Conservation (phyloP, 768 basidiomycete genomes). For the Pulveroboletus sp. region DNA sequence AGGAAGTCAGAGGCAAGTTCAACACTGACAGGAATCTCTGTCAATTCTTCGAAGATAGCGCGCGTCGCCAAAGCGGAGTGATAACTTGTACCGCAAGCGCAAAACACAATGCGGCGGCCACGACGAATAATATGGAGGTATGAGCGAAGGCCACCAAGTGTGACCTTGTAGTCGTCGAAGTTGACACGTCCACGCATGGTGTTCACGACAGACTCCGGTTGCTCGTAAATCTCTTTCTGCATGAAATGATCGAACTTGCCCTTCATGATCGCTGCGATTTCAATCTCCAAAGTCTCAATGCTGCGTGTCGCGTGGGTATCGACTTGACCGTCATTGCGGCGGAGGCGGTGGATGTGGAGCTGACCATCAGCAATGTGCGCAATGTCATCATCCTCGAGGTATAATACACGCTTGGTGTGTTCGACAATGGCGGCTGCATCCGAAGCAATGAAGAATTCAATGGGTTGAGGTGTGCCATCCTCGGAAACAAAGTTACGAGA, state of each 20-base stretch:
- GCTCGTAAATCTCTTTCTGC: slow-evolving; percentile 99
- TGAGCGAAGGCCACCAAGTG: slow-evolving; percentile 89
- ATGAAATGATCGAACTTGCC: slow-evolving; percentile 99
- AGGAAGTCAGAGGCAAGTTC: slow-evolving; percentile 98
- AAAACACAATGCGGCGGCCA: slow-evolving; percentile 90
- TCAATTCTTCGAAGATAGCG: slow-evolving; percentile 97
- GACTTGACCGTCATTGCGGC: slow-evolving; percentile 70
- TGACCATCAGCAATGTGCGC: slow-evolving; percentile 97
- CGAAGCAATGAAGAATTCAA: slow-evolving; percentile 99
- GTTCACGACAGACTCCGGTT: slow-evolving; percentile 99
- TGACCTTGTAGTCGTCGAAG: slow-evolving; percentile 89
- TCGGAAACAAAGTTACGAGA: slow-evolving; percentile 98
- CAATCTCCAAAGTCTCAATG: slow-evolving; percentile 97
- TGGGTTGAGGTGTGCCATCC: slow-evolving; percentile 96
- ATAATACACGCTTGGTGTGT: slow-evolving; percentile 98
- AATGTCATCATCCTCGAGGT: slow-evolving; percentile 98
- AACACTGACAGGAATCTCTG: slow-evolving; percentile 96
- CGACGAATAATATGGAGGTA: slow-evolving; percentile 96
- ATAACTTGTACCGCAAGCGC: slow-evolving; percentile 97
- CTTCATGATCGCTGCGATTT: slow-evolving; percentile 99
- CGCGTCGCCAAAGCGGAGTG: slow-evolving; percentile 96
- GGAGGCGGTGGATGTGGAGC: slow-evolving; percentile 97
- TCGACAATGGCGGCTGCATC: slow-evolving; percentile 96
- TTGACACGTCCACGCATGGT: slow-evolving; percentile 99
- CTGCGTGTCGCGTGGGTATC: slow-evolving; percentile 69